Percentiles rank a stretch among this genome's conserved stretches.
These are phyloP conservation scores for Phytophthora parvispora DNA, from an alignment of 352 stramenopile genomes.

Conservation along the genomic window DNA sequence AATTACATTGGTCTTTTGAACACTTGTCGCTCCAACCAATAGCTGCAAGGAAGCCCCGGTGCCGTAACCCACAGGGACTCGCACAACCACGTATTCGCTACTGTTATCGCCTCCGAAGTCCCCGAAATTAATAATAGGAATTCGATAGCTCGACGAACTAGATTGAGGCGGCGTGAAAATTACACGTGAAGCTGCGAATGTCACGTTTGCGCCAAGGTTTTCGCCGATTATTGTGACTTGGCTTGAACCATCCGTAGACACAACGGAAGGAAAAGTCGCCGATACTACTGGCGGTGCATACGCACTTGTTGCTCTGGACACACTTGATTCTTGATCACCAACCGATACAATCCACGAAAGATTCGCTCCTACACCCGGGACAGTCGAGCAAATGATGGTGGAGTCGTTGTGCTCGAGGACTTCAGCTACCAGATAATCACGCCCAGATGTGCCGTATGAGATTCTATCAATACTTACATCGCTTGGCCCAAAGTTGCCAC, in stretches of 20 bases:
- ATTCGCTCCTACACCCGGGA: constrained; percentile 55
- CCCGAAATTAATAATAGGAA: constrained; percentile 54
- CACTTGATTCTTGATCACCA: constrained; percentile 56
- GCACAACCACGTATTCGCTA: constrained; percentile 53
- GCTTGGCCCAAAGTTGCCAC: constrained; percentile 71
- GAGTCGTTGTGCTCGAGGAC: constrained; percentile 68
- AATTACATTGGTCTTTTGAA: constrained; percentile 48
- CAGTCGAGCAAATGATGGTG: constrained; percentile 58
- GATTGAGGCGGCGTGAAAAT: constrained; percentile 55
- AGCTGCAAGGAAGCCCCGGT: constrained; percentile 42
- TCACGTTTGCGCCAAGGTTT: constrained; percentile 58
- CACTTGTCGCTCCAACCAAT: constrained; percentile 45
- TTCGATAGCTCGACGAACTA: constrained; percentile 35
- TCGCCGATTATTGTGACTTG: constrained; percentile 56
- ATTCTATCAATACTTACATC: constrained; percentile 52
- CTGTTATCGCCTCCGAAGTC: constrained; percentile 30
- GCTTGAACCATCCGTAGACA: constrained; percentile 58
- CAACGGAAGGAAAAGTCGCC: constrained; percentile 23
- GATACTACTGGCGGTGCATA: constrained; percentile 58
- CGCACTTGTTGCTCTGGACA: constrained; percentile 47
- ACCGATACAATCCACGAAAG: constrained; percentile 69
- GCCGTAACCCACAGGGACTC: constrained; percentile 54
- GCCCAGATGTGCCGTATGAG: constrained; percentile 65
- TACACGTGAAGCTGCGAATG: constrained; percentile 50
- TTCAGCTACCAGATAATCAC: constrained; percentile 55